Evolutionary conservation across 1,139 yeast species (phyloP).

Genomic region (Maudiozyma humilis): DNA sequence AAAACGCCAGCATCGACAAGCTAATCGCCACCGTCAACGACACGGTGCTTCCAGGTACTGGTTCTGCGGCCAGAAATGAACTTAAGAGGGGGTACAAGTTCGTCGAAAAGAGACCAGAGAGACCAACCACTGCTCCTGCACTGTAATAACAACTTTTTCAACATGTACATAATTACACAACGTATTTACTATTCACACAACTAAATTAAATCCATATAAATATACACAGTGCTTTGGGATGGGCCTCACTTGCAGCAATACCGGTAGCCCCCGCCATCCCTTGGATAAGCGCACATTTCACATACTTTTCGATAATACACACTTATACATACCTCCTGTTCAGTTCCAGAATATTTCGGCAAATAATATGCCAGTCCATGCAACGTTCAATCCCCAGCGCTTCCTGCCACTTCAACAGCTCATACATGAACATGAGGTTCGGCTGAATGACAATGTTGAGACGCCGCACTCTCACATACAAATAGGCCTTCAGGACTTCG

Average conservation of each 20-base stretch:
- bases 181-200: not conserved
- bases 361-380: conserved; percentile 81
- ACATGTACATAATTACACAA: not conserved
- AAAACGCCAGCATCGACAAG: conserved; percentile 10
- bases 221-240: too few relatives aligned
- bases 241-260: too few relatives aligned
- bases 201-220: too few relatives aligned
- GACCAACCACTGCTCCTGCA: conserved; percentile 2
- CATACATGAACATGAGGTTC: conserved; percentile 77
- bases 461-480: conserved; percentile 74
- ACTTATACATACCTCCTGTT: conserved; percentile 42
- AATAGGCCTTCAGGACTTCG: conserved; percentile 63
- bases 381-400: conserved; percentile 16
- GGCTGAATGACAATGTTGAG: conserved; percentile 89
- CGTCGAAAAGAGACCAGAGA: conserved; percentile 7
- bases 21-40: conserved; percentile 13
- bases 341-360: conserved; percentile 72
- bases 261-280: too few relatives aligned
- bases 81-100: conserved; percentile 6
- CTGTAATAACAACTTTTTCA: not conserved
- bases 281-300: too few relatives aligned
- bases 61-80: not conserved
- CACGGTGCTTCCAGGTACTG: not conserved
- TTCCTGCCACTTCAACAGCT: conserved; percentile 74
- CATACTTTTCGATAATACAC: too few relatives aligned